Evolutionary conservation across 2,329 filamentous ascomycete genomes (phyloP).

Genomic region (Exophiala dermatitidis): DNA sequence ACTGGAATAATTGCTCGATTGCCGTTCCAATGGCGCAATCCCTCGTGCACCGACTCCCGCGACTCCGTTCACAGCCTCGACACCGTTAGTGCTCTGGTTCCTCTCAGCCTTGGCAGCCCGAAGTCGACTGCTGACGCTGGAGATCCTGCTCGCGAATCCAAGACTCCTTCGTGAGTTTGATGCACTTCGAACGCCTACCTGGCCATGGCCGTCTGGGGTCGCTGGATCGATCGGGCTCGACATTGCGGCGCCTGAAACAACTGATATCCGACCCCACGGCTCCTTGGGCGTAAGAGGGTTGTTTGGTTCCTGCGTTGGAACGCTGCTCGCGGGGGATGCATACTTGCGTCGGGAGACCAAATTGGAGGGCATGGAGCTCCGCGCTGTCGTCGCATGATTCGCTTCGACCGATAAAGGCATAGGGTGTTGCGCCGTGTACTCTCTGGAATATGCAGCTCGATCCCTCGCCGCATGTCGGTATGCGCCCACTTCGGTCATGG

Average conservation of each 20-base stretch:
- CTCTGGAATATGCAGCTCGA: conserved; percentile 28
- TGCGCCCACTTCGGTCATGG: conserved; percentile 37
- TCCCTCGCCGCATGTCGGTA: conserved; percentile 32
- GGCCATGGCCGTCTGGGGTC: conserved; percentile 17
- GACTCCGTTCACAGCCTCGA: too few species aligned
- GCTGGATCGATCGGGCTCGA: conserved; percentile 19
- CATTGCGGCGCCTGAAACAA: conserved; percentile 12
- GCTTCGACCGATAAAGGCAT: conserved; percentile 22
- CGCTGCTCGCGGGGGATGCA: conserved; percentile 11
- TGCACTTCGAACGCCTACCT: conserved; percentile 1
- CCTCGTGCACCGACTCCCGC: conserved; percentile 8
- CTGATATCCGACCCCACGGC: conserved; percentile 24
- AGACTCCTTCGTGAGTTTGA: conserved; percentile 20
- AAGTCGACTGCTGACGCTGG: conserved; percentile 24
- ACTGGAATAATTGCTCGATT: conserved; percentile 20
- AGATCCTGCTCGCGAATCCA: conserved; percentile 25
- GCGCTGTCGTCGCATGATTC: conserved; percentile 4
- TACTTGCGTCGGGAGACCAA: conserved; percentile 24
- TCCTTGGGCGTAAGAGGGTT: conserved; percentile 19
- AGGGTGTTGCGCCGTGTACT: conserved; percentile 31
- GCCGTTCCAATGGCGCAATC: conserved; percentile 16
- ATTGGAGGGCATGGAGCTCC: conserved; percentile 22
- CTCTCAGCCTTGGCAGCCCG: conserved; percentile 23
- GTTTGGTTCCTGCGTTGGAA: conserved; percentile 6
- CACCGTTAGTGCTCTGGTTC: background rate